A percentile compares a stretch with the other conserved stretches of the same genome.
Evolutionary conservation across 257 asterid species (phyloP).

Genomic region (Petunia secreta): DNA sequence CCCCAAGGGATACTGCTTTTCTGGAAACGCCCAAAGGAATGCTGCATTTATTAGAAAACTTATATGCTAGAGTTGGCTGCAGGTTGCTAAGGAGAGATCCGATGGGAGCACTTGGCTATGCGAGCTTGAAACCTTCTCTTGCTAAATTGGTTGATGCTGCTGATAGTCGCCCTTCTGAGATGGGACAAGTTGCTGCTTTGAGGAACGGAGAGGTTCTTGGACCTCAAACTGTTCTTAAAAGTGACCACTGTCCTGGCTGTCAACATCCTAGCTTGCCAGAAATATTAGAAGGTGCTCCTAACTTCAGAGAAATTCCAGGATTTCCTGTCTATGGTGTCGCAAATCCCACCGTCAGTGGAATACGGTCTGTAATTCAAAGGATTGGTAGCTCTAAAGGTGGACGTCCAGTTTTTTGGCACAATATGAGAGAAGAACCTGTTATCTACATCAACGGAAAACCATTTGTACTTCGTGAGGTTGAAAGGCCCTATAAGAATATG

Average conservation of each 20-base stretch:
- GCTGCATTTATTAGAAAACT: constrained; percentile 24
- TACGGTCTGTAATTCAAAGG: constrained; percentile 84
- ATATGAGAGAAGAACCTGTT: constrained; percentile 99
- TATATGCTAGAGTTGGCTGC: constrained; percentile 33
- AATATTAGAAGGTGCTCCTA: constrained; percentile 97
- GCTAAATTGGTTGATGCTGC: constrained; percentile 51
- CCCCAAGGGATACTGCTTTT: background rate
- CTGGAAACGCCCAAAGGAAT: background rate
- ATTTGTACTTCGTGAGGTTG: constrained; percentile 97
- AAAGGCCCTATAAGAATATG: constrained; percentile 97
- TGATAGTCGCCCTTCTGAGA: constrained; percentile 75
- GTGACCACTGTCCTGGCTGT: constrained; percentile 98
- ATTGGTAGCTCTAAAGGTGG: constrained; percentile 87
- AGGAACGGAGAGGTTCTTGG: constrained; percentile 98
- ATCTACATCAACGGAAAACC: constrained; percentile 96
- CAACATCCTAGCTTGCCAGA: constrained; percentile 85
- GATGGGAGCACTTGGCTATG: constrained; percentile 95
- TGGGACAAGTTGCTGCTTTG: constrained; percentile 92
- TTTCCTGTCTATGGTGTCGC: constrained; percentile 99
- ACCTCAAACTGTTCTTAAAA: constrained; percentile 96
- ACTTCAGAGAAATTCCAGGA: constrained; percentile 92
- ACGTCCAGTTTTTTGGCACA: constrained; percentile 93
- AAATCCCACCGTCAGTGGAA: constrained; percentile 89
- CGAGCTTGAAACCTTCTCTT: constrained; percentile 53
- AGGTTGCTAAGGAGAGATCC: constrained; percentile 98